Evolutionary conservation across 805 yeast species (phyloP).

Genomic region (Spathaspora passalidarum): DNA sequence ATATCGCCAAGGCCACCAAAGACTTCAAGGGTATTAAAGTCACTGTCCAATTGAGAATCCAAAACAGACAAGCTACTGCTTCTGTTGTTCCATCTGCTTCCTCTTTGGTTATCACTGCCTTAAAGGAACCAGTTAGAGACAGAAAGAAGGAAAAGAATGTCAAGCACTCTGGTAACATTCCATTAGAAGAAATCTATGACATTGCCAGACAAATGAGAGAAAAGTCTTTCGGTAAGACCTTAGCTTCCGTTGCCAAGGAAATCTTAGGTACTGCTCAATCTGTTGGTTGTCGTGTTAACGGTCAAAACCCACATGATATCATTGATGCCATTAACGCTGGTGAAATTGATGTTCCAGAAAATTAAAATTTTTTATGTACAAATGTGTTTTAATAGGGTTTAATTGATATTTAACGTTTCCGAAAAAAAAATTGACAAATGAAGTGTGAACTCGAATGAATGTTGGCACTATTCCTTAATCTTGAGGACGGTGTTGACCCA

Average conservation of each 20-base stretch:
- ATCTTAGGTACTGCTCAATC: conserved; percentile 99
- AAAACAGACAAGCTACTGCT: conserved; percentile 99
- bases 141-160: conserved; percentile 99
- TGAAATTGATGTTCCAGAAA: conserved; percentile 90
- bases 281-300: conserved; percentile 98
- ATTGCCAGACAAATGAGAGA: conserved; percentile 97
- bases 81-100: conserved; percentile 99
- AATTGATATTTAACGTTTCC: conserved; percentile 15
- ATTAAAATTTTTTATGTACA: conserved; percentile 47
- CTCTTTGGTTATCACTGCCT: conserved; percentile 96
- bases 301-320: conserved; percentile 98
- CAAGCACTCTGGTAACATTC: conserved; percentile 98
- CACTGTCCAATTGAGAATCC: conserved; percentile 97
- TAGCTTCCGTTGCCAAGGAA: conserved; percentile 97
- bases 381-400: conserved; percentile 30
- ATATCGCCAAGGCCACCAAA: conserved; percentile 99
- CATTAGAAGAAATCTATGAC: conserved; percentile 93
- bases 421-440: conserved; percentile 1
- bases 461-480: neutral
- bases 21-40: conserved; percentile 99
- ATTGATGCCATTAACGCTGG: conserved; percentile 98
- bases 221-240: conserved; percentile 96
- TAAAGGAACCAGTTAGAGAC: conserved; percentile 99
- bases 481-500: neutral
- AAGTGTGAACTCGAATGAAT: neutral